Evolutionary conservation across 2,329 filamentous ascomycete species (phyloP), one percentile per base, ranked within the genome.

Genomic region (Chrysosporium keratinophilum): DNA sequence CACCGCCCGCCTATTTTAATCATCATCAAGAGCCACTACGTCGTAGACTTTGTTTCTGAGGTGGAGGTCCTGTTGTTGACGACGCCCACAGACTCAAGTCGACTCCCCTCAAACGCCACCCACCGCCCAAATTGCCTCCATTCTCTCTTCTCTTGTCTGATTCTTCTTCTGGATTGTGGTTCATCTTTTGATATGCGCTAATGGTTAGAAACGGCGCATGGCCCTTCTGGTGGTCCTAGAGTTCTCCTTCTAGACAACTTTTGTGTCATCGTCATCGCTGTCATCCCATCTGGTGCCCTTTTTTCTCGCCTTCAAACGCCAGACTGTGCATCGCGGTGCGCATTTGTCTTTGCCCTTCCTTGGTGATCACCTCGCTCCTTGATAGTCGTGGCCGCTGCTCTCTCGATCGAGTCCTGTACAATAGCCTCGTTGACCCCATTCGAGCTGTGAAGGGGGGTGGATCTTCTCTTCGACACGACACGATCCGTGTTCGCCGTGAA

Each of bases 141-240:
- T 39, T 17, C 39, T 39, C 46, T 15, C 34, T 23, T 14, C 10
- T 20, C 41, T 20, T 34, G 3, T 28, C 47, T 33, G 39, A 6
- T 28, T 12, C 42, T 43, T 31, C 9, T 3, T 44, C 39, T 51
- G 49, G 49, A 44, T 44, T 28, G 7, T 37, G 49, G 49, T 51
- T 51, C 49, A 23, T 19, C 28, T 35, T 42, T 17, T 51, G 33
- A 43, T 39, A 51, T 51, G 49, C 49, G 49, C 49, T 51, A 43
- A 35, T 44, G 49, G 49, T 37, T 44, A 44, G 40, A 51, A 37
- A 42, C 39, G 49, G 49, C 49, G 49, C 49, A 44, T 51, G 40
- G 49, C 31, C 23, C 28, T 50, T 14, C 28, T 51, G 39, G 43
- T 43, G 49, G n/a, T 51, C 39, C 33, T 20, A 43, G 49, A 51